phyloP scores from a whole-genome alignment of 2,329 filamentous ascomycete genomes.

The Colletotrichum karsti region DNA sequence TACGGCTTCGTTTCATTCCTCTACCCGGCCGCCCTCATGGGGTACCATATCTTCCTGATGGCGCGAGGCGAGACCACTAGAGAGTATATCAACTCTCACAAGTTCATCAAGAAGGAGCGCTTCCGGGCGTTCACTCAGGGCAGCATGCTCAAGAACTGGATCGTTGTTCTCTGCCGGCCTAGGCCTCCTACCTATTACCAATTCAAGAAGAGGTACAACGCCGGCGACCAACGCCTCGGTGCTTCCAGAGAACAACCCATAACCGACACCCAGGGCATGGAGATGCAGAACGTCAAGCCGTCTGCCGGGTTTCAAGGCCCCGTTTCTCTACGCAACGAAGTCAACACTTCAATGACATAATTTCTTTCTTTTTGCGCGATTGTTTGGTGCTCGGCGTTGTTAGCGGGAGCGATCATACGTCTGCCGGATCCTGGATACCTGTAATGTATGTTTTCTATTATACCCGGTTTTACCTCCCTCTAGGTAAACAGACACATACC shows the following conservation, averaged over 20 bases:
- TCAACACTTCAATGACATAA: conserved; percentile 24
- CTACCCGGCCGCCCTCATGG: conserved; percentile 85
- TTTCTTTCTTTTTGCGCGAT: neutral
- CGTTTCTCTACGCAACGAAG: conserved; percentile 49
- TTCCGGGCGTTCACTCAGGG: conserved; percentile 90
- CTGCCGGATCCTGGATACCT: conserved; percentile 27
- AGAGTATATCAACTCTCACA: conserved; percentile 95
- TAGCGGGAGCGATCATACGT: conserved; percentile 22
- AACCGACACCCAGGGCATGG: conserved; percentile 65
- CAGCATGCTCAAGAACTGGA: conserved; percentile 78
- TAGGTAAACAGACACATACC: neutral
- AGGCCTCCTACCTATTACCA: conserved; percentile 87
- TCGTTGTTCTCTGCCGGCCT: conserved; percentile 82
- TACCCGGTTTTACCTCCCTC: conserved; percentile 16
- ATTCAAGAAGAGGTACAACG: conserved; percentile 80
- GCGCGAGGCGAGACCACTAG: conserved; percentile 92
- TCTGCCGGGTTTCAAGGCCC: conserved; percentile 62
- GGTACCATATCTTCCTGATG: conserved; percentile 92
- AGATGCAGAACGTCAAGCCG: conserved; percentile 75
- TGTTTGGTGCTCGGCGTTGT: conserved; percentile 11
- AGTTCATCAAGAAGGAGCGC: conserved; percentile 90
- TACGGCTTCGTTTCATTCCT: conserved; percentile 78
- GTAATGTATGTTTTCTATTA: conserved; percentile 31
- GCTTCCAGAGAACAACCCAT: conserved; percentile 48
- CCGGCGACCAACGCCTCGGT: conserved; percentile 87